phyloP scores from a whole-genome alignment of 495 filamentous ascomycete genomes.

The Hapsidospora chrysogenum region DNA sequence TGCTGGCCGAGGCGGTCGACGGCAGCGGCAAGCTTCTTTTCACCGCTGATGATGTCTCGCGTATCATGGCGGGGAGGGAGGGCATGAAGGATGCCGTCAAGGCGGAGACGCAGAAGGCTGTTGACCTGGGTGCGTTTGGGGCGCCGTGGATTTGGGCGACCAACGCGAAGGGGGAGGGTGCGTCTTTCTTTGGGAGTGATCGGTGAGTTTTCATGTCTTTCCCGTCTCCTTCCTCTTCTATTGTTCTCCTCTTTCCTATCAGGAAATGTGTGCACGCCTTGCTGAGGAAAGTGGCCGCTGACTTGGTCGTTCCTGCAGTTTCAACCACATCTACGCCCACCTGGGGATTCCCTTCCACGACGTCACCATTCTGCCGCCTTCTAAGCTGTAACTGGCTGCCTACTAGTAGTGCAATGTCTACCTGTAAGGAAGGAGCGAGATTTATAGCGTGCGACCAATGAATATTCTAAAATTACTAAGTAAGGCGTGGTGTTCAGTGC shows the following conservation, averaged over 20 bases:
- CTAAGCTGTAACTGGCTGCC: slow-evolving; percentile 8
- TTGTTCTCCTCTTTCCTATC: no score
- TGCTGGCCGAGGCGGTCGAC: slow-evolving; percentile 10
- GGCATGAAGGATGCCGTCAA: slow-evolving; percentile 43
- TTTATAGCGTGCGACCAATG: no score
- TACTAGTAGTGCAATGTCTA: no score
- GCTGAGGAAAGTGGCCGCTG: background rate
- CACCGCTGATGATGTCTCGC: slow-evolving; percentile 17
- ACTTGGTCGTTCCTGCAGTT: slow-evolving; percentile 7
- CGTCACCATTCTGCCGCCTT: slow-evolving; percentile 13
- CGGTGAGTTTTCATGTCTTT: no score
- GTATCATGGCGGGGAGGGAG: slow-evolving; percentile 30
- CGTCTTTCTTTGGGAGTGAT: slow-evolving; percentile 69
- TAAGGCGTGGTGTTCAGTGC: no score
- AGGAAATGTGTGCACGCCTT: slow-evolving; percentile 10
- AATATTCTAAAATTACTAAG: no score
- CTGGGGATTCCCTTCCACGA: slow-evolving; percentile 20
- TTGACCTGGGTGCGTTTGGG: slow-evolving; percentile 53
- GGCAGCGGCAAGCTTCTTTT: slow-evolving; percentile 9
- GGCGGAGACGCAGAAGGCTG: slow-evolving; percentile 37
- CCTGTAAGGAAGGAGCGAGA: no score
- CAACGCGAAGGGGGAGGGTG: slow-evolving; percentile 35
- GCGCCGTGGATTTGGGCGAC: slow-evolving; percentile 61
- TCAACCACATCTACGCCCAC: slow-evolving; percentile 22
- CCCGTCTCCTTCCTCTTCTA: no score